Percentiles rank a stretch among this genome's conserved stretches.
phyloP scores from a whole-genome alignment of 163 green algal species.

The Prototheca cutis region DNA sequence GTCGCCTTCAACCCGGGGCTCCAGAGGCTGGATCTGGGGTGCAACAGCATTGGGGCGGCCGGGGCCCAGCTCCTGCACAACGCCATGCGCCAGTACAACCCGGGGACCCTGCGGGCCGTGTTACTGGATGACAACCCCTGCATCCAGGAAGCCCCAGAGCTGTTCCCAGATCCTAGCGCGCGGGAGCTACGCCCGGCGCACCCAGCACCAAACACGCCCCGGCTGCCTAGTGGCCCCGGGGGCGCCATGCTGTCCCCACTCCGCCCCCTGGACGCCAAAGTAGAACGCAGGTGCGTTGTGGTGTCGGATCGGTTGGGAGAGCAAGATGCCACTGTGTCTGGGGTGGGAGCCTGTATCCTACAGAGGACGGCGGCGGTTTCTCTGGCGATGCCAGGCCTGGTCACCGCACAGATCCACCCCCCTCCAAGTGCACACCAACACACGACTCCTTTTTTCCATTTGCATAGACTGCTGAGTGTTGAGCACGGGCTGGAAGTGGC shows the following conservation, averaged over 20 bases:
- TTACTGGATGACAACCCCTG: not conserved
- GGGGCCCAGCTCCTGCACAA: not conserved
- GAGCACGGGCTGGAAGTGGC: not conserved
- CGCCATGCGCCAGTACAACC: not conserved
- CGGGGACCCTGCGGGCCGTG: not conserved
- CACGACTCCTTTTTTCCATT: not conserved
- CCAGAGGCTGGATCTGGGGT: conserved; percentile 25
- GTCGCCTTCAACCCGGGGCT: conserved; percentile 30
- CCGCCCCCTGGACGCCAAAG: not conserved
- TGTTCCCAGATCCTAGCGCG: no score
- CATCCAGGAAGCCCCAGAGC: not conserved
- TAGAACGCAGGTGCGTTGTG: not conserved
- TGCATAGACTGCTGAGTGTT: not conserved
- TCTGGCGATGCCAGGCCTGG: no score
- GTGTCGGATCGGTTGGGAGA: no score
- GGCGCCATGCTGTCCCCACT: not conserved
- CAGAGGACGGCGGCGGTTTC: no score
- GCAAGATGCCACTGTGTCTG: no score
- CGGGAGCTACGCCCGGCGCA: no score
- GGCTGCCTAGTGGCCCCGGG: not conserved
- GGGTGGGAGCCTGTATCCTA: no score
- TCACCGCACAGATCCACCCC: no score
- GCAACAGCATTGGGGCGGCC: conserved; percentile 24
- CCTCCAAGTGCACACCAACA: no score
- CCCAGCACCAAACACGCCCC: no score